Percentiles rank a stretch among this genome's conserved stretches.
Evolutionary conservation across 805 yeast species (phyloP).

Genomic region (Ogataea glucozyma): DNA sequence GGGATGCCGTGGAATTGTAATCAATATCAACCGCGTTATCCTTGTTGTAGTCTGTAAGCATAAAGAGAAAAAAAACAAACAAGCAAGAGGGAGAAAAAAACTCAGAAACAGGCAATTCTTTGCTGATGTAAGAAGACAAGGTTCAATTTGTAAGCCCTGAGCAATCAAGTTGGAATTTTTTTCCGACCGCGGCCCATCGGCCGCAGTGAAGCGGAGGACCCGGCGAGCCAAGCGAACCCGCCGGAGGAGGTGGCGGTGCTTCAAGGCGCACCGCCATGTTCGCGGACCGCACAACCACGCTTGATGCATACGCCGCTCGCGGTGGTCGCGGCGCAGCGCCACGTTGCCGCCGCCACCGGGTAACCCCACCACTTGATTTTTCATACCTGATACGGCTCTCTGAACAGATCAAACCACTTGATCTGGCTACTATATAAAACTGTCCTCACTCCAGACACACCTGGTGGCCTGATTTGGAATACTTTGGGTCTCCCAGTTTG

Average conservation of each 20-base stretch:
- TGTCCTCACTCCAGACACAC: not conserved
- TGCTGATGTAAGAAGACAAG: slow-evolving; percentile 10
- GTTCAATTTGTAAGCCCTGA: slow-evolving; percentile 9
- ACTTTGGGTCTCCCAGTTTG: not conserved
- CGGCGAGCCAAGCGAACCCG: not conserved
- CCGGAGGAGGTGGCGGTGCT: slow-evolving; percentile 1
- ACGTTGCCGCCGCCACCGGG: too few species aligned
- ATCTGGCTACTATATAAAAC: too few species aligned
- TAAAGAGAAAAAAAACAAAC: slow-evolving; percentile 8
- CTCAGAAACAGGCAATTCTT: not conserved
- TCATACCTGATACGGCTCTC: too few species aligned
- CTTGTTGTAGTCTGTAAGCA: not conserved
- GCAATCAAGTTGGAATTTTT: slow-evolving; percentile 1
- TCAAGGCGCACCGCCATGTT: too few species aligned
- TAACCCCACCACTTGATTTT: too few species aligned
- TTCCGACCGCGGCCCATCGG: not conserved
- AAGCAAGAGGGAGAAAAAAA: slow-evolving; percentile 1
- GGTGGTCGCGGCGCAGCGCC: too few species aligned
- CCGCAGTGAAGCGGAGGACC: not conserved
- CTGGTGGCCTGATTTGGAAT: not conserved
- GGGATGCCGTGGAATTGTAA: too few species aligned
- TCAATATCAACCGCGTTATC: not conserved
- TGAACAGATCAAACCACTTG: too few species aligned
- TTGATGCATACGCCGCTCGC: too few species aligned
- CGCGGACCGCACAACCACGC: too few species aligned